Conservation (phyloP, 257 asterid genomes). For the Plantago ovata region DNA sequence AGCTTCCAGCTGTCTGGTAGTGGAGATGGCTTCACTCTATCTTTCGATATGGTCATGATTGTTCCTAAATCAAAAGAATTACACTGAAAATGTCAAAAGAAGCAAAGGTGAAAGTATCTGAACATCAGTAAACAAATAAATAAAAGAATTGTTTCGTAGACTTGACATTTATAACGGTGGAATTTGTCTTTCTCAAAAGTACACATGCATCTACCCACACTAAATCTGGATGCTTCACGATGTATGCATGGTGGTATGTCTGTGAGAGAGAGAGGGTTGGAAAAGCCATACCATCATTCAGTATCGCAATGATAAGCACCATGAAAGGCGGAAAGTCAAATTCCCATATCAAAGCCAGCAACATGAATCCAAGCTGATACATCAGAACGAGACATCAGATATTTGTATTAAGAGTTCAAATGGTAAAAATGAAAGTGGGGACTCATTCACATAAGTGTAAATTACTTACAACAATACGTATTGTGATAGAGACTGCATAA, state of each 20-base stretch:
- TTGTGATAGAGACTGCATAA: conserved; percentile 95
- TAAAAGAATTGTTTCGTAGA: too few species aligned
- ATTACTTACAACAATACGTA: conserved; percentile 91
- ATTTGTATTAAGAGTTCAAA: conserved; percentile 3
- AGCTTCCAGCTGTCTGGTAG: conserved; percentile 99
- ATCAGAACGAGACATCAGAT: conserved; percentile 16
- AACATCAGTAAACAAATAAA: background rate
- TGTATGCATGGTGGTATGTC: background rate
- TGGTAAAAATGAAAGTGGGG: background rate
- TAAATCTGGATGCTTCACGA: background rate
- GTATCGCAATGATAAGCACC: conserved; percentile 98
- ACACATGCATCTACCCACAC: background rate
- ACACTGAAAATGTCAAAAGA: conserved; percentile 11
- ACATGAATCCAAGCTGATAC: conserved; percentile 93
- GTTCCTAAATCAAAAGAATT: conserved; percentile 54
- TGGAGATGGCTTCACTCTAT: conserved; percentile 95
- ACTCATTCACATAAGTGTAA: background rate
- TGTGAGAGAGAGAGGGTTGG: conserved; percentile 15
- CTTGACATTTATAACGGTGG: too few species aligned
- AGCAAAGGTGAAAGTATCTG: background rate
- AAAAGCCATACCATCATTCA: conserved; percentile 70
- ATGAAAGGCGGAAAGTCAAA: conserved; percentile 98
- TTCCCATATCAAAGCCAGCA: conserved; percentile 90
- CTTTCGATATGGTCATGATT: conserved; percentile 97
- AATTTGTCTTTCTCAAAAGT: too few species aligned